Conservation (phyloP, 2,329 filamentous ascomycete genomes). For the Dactylellina drechsleri region DNA sequence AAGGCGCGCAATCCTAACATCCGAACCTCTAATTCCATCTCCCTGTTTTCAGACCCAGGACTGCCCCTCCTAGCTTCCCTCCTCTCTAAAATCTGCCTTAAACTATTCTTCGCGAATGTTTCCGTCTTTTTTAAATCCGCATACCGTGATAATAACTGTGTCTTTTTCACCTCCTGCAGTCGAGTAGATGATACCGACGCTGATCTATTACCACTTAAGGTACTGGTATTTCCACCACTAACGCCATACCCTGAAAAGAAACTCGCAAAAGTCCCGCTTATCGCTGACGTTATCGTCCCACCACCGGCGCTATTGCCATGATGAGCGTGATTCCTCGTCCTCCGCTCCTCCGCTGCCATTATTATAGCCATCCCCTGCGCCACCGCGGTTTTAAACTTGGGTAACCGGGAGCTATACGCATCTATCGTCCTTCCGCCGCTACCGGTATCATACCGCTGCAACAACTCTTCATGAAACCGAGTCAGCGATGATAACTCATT, state of each 20-base stretch:
- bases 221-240: not conserved
- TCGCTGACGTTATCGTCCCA: not conserved
- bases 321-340: conserved; percentile 4
- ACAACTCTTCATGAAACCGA: conserved; percentile 18
- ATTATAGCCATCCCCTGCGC: conserved; percentile 51
- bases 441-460: conserved; percentile 6
- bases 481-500: conserved; percentile 40
- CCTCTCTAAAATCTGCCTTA: conserved; percentile 46
- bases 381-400: conserved; percentile 43
- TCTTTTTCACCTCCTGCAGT: conserved; percentile 51
- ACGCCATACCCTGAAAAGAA: conserved; percentile 23
- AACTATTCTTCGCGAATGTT: conserved; percentile 40
- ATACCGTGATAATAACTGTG: conserved; percentile 43
- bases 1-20: conserved; percentile 48
- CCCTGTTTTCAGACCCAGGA: conserved; percentile 36
- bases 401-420: conserved; percentile 32
- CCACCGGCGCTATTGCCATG: no score
- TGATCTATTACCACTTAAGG: not conserved
- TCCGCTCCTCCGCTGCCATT: conserved; percentile 40
- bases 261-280: conserved; percentile 17
- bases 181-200: not conserved
- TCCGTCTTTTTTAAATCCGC: conserved; percentile 51
- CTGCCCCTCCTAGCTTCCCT: conserved; percentile 36
- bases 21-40: conserved; percentile 51
- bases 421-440: conserved; percentile 9